Evolutionary conservation across 2,329 filamentous ascomycete species (phyloP).

Genomic region (Paramyrothecium sp.): DNA sequence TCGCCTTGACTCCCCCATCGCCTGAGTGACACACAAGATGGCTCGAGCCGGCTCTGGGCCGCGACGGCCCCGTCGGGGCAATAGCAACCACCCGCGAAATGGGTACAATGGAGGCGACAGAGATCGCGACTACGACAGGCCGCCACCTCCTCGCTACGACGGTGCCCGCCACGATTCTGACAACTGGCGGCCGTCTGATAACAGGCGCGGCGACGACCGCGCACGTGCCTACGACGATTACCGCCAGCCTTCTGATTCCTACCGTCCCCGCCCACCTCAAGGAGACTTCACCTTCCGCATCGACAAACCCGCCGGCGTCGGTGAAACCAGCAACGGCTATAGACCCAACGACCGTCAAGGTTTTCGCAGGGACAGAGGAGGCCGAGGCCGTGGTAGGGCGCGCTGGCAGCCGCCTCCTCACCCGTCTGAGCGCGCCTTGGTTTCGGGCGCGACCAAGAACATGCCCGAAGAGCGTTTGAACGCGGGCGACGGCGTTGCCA

Average conservation of each 20-base stretch:
- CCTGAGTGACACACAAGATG: not conserved
- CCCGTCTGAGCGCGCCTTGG: slow-evolving; percentile 48
- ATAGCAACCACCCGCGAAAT: slow-evolving; percentile 3
- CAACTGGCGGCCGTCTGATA: slow-evolving; percentile 25
- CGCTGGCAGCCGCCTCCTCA: slow-evolving; percentile 36
- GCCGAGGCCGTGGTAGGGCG: slow-evolving; percentile 19
- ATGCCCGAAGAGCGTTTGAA: slow-evolving; percentile 45
- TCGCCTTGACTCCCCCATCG: not conserved
- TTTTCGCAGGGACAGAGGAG: slow-evolving; percentile 20
- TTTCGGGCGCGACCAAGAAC: slow-evolving; percentile 40
- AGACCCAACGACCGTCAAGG: slow-evolving; percentile 16
- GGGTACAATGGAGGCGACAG: slow-evolving; percentile 2
- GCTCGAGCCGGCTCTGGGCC: not conserved
- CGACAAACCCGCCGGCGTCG: slow-evolving; percentile 49
- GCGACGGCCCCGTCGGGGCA: not conserved
- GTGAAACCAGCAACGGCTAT: slow-evolving; percentile 24
- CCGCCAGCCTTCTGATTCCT: slow-evolving; percentile 21
- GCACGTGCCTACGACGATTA: slow-evolving; percentile 18
- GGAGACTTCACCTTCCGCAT: slow-evolving; percentile 57
- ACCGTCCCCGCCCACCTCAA: slow-evolving; percentile 31
- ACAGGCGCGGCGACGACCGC: slow-evolving; percentile 13
- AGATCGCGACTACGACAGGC: slow-evolving; percentile 6
- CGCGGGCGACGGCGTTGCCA: slow-evolving; percentile 43
- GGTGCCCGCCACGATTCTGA: slow-evolving; percentile 20
- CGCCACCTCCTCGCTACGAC: slow-evolving; percentile 7